Conservation (phyloP, 345 rosid species). For the Rhizophora apiculata region DNA sequence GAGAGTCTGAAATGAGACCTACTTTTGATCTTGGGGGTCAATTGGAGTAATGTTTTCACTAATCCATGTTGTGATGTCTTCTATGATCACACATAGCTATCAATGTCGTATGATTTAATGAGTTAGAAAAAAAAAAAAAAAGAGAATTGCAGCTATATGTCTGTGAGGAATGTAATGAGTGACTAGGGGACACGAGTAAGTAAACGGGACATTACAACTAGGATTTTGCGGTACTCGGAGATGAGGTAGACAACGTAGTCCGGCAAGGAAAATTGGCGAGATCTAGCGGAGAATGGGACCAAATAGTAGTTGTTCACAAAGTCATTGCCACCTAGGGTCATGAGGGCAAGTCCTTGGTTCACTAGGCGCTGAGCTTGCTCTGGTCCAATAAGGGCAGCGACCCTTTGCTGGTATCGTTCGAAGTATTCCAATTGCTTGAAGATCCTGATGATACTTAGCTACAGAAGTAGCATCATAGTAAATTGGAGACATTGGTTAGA, state of each 20-base stretch:
- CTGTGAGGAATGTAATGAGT: too few relatives aligned
- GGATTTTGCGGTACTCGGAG: constrained; percentile 55
- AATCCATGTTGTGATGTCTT: too few relatives aligned
- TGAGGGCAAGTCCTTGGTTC: constrained; percentile 49
- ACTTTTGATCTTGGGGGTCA: too few relatives aligned
- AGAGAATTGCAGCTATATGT: neutral
- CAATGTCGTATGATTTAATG: neutral
- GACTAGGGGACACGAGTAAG: neutral
- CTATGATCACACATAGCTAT: too few relatives aligned
- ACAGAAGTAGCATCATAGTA: constrained; percentile 4
- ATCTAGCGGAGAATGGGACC: constrained; percentile 76
- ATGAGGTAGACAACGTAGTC: constrained; percentile 53
- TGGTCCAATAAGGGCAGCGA: constrained; percentile 45
- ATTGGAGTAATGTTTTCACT: too few relatives aligned
- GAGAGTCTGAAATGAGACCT: too few relatives aligned
- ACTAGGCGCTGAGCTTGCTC: constrained; percentile 44
- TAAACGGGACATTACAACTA: constrained; percentile 31
- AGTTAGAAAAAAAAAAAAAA: neutral
- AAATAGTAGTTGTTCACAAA: constrained; percentile 79
- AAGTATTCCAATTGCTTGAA: constrained; percentile 48
- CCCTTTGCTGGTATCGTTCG: constrained; percentile 60
- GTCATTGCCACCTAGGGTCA: constrained; percentile 77
- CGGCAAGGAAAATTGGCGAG: constrained; percentile 64
- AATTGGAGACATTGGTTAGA: neutral
- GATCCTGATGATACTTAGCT: constrained; percentile 67